phyloP scores from a whole-genome alignment of 1,284 basidiomycete species.

The Caloboletus firmus region DNA sequence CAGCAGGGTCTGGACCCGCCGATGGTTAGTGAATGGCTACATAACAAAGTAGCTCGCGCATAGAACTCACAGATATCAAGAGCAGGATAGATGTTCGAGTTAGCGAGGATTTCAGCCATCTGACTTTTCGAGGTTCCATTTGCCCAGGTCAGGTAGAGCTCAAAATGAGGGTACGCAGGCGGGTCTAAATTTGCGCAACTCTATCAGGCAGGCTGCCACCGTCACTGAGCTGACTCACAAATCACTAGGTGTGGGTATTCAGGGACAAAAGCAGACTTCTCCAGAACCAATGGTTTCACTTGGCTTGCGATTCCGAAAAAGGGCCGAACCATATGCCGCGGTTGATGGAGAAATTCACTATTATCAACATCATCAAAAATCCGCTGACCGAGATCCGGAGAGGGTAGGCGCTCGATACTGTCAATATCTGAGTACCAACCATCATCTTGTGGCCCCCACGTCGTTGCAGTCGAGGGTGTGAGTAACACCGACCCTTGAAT shows the following conservation, averaged over 20 bases:
- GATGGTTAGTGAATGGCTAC: neutral
- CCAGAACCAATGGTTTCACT: neutral
- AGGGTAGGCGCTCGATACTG: slow-evolving; percentile 25
- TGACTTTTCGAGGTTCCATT: neutral
- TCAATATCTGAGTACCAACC: slow-evolving; percentile 16
- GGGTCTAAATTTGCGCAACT: slow-evolving; percentile 33
- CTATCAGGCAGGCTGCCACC: slow-evolving; percentile 8
- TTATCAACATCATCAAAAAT: slow-evolving; percentile 41
- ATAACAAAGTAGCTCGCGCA: neutral
- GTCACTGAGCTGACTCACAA: slow-evolving; percentile 31
- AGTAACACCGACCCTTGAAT: slow-evolving; percentile 57
- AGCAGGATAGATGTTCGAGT: slow-evolving; percentile 9
- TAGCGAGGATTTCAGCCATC: neutral
- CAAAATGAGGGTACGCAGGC: slow-evolving; percentile 45
- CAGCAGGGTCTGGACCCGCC: slow-evolving; percentile 23
- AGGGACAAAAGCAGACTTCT: neutral
- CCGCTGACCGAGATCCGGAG: slow-evolving; percentile 38
- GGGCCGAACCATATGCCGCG: slow-evolving; percentile 18
- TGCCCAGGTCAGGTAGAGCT: slow-evolving; percentile 41
- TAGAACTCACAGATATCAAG: slow-evolving; percentile 28
- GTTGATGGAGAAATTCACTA: neutral
- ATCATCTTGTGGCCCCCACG: slow-evolving; percentile 33
- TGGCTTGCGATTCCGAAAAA: neutral
- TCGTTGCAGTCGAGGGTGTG: slow-evolving; percentile 46
- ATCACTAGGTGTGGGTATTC: slow-evolving; percentile 38